Evolutionary conservation across 495 filamentous ascomycete species (phyloP).

Genomic region (Cercophora samala): DNA sequence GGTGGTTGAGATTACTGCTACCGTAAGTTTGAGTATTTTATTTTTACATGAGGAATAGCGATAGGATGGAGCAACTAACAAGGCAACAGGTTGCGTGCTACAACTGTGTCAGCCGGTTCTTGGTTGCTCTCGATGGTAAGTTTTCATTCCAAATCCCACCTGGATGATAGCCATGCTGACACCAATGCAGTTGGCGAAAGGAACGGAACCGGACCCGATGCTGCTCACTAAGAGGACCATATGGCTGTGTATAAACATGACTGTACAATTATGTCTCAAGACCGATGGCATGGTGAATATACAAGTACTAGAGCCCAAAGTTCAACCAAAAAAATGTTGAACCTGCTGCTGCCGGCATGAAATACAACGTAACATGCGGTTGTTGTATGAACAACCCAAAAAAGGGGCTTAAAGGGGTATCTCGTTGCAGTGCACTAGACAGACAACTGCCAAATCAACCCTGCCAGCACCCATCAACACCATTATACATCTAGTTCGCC

Average conservation of each 20-base stretch:
- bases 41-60: not conserved
- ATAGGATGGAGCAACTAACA: conserved; percentile 6
- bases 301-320: not conserved
- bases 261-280: not conserved
- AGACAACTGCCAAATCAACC: not conserved
- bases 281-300: not conserved
- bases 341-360: not conserved
- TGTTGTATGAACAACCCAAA: not conserved
- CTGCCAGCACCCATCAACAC: not conserved
- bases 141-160: conserved; percentile 13
- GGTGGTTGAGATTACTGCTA: conserved; percentile 75
- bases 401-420: not conserved
- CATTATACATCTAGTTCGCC: not conserved
- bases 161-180: conserved; percentile 12
- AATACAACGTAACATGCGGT: not conserved
- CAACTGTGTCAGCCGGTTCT: conserved; percentile 81
- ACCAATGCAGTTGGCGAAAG: conserved; percentile 45
- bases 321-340: not conserved
- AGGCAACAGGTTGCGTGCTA: conserved; percentile 59
- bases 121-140: conserved; percentile 77
- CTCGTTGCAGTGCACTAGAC: not conserved
- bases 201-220: conserved; percentile 45
- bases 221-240: conserved; percentile 21
- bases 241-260: not conserved
- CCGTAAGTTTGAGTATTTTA: conserved; percentile 49